phyloP scores from a whole-genome alignment of 2,329 filamentous ascomycete genomes.

The Xylariomycetidae sp. region DNA sequence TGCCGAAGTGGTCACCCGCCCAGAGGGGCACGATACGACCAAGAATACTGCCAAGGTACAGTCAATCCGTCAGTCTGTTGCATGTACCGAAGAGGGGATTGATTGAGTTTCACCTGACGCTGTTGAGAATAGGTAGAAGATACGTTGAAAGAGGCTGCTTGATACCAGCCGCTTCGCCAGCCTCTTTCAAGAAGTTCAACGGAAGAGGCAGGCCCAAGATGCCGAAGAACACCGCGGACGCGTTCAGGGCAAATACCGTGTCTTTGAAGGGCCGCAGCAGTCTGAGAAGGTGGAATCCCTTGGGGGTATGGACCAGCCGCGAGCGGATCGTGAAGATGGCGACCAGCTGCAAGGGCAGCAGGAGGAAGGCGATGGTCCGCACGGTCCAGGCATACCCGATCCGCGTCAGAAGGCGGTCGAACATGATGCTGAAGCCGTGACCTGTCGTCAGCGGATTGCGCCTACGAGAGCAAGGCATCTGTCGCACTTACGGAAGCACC shows the following conservation, averaged over 20 bases:
- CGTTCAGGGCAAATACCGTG: slow-evolving; percentile 20
- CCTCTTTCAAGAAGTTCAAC: slow-evolving; percentile 11
- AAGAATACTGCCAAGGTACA: no score
- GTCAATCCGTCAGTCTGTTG: no score
- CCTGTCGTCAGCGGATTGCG: no score
- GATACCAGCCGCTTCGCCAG: slow-evolving; percentile 11
- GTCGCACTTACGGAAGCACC: no score
- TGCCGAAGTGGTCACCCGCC: slow-evolving; percentile 34
- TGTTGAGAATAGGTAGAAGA: slow-evolving; percentile 12
- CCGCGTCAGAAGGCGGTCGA: slow-evolving; percentile 42
- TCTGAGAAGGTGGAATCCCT: slow-evolving; percentile 38
- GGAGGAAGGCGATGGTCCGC: slow-evolving; percentile 30
- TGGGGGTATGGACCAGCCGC: slow-evolving; percentile 28
- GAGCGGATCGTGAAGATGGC: slow-evolving; percentile 27
- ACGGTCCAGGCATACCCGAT: slow-evolving; percentile 36
- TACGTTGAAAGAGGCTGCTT: slow-evolving; percentile 8
- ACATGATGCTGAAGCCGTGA: no score
- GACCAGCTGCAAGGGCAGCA: slow-evolving; percentile 27
- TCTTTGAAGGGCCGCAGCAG: slow-evolving; percentile 43
- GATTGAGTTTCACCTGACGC: slow-evolving; percentile 14
- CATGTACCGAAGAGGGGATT: no score
- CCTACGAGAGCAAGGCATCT: no score
- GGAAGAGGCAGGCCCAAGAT: slow-evolving; percentile 13
- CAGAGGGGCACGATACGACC: slow-evolving; percentile 48
- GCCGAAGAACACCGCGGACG: slow-evolving; percentile 9